Conservation (phyloP, 768 basidiomycete genomes). For the Auriculariales sp. region DNA sequence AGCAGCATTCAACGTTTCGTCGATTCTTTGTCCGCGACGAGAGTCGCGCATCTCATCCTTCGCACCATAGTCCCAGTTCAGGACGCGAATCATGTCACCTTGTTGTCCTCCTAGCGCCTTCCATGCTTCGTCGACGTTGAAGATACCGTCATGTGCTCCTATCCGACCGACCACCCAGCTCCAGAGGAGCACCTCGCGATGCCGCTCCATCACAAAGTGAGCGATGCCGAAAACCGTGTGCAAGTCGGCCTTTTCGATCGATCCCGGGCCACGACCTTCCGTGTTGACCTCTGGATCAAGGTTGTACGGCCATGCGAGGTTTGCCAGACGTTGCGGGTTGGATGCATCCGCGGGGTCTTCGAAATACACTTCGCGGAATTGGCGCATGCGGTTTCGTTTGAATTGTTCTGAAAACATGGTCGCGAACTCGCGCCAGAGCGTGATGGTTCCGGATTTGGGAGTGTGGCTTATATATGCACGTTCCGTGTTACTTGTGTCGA, state of each 20-base stretch:
- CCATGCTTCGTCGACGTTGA: constrained; percentile 15
- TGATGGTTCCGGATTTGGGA: constrained; percentile 19
- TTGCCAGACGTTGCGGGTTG: background rate
- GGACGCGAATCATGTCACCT: constrained; percentile 3
- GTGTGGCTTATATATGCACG: constrained; percentile 26
- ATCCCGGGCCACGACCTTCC: background rate
- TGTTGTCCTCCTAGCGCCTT: constrained; percentile 16
- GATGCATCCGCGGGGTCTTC: background rate
- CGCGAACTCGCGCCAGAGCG: constrained; percentile 22
- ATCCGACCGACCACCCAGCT: constrained; percentile 21
- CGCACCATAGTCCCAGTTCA: background rate
- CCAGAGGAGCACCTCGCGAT: constrained; percentile 22
- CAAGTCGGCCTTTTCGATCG: constrained; percentile 10
- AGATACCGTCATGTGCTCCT: constrained; percentile 8
- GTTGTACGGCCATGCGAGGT: background rate
- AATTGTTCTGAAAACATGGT: constrained; percentile 17
- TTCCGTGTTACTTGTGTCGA: too few relatives aligned
- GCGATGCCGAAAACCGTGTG: constrained; percentile 19
- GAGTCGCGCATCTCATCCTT: background rate
- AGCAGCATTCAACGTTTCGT: background rate
- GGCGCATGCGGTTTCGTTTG: constrained; percentile 15
- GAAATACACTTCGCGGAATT: constrained; percentile 14
- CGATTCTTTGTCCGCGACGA: background rate
- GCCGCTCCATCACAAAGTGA: constrained; percentile 21
- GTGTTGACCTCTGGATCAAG: background rate